A percentile compares a stretch with the other conserved stretches of the same genome.
Evolutionary conservation across 164 flowering plant species (phyloP).

Genomic region (Magnolia sinica): DNA sequence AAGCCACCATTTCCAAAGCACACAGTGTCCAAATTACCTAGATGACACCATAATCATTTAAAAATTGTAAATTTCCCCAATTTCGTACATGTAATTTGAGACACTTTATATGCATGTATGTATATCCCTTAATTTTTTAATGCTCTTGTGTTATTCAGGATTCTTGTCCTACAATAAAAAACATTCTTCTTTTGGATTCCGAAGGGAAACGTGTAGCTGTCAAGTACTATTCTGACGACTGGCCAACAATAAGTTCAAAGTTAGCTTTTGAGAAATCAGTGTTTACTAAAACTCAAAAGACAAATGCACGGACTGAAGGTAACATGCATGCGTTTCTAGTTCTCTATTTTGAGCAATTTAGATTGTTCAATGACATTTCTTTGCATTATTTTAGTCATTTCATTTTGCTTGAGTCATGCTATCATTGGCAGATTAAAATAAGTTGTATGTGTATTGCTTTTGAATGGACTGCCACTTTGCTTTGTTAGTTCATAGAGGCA

Average conservation of each 20-base stretch:
- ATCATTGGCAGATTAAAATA: neutral
- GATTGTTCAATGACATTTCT: neutral
- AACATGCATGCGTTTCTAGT: neutral
- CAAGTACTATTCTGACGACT: constrained; percentile 55
- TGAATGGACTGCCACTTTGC: neutral
- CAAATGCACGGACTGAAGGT: constrained; percentile 57
- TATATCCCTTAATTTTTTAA: neutral
- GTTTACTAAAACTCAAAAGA: constrained; percentile 50
- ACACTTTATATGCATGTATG: neutral
- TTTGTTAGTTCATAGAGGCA: neutral
- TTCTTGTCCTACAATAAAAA: constrained; percentile 45
- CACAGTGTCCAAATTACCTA: too few relatives aligned
- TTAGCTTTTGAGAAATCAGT: constrained; percentile 50
- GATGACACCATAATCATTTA: too few relatives aligned
- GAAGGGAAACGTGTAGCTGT: constrained; percentile 68
- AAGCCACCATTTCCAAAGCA: too few relatives aligned
- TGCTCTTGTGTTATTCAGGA: constrained; percentile 32
- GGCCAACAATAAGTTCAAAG: constrained; percentile 51
- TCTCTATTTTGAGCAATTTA: neutral
- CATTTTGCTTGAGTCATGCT: neutral
- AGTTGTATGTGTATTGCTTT: neutral
- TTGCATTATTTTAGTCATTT: neutral
- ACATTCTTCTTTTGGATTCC: constrained; percentile 61
- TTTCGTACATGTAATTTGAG: neutral
- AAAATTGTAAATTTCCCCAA: too few relatives aligned